Base-by-base conservation (phyloP, 306 rosid genomes). In the Medicago truncatula region DNA sequence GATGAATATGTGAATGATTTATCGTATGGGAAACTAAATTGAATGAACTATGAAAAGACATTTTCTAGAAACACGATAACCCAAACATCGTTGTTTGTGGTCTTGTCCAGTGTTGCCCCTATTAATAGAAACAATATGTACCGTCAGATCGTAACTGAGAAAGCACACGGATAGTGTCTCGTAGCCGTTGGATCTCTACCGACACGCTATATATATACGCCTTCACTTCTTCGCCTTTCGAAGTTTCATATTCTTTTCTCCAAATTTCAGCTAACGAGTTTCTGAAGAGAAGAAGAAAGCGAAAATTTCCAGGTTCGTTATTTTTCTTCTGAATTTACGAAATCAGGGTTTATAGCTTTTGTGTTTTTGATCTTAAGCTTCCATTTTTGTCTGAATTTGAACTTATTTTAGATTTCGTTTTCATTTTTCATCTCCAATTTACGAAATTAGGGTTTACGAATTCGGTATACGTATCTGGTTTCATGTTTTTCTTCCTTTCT, bases 251-350 rank as follows among this genome's bases (percentile, higher is more conserved):
- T 52, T 72, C 9, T 28, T 28, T 28, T 2, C 17, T 2, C 3
- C 60, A 2, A 20, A 20, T 9, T 64, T 20, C 14, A 1, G n/a
- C 23, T 0, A 8, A 2, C 62, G 17, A 43, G 53, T 21, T 5
- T 1, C 14, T 10, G 6, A 8, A 9, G 23, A 78, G 36, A 36
- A 59, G 65, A 53, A 76, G 4, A 28, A 28, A 28, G 3, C 58
- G 23, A 21, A 71, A 67, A 41, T 17, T 14, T 53, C n/a, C 67
- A 82, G 89, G 90, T 88, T 66, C 9, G 80, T 52, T 12, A 15
- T 68, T 86, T 28, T 49, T 47, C 23, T 4, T 4, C 0, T 0
- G n/a, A 4, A 4, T 58, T 23, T 23, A 8, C 20, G 4, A 41
- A 68, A 58, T 28, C 77, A 64, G 76, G 84, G 68, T 53, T 79